Evolutionary conservation across 2,329 filamentous ascomycete species (phyloP).

Genomic region (Ophiostoma triangulosporum): DNA sequence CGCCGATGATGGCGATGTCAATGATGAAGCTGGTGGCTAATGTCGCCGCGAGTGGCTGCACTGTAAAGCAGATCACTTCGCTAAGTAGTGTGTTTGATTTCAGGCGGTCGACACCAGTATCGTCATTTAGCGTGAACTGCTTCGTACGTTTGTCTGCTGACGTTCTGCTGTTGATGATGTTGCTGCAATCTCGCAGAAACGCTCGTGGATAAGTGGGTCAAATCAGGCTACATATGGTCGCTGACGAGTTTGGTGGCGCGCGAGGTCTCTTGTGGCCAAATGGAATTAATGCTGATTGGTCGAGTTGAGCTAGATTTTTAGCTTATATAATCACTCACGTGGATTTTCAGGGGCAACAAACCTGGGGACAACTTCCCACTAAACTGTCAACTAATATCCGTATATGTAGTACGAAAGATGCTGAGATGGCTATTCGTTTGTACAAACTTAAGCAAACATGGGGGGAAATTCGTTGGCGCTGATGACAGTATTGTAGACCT

Average conservation of each 20-base stretch:
- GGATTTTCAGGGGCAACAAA: no score
- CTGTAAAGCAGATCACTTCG: no score
- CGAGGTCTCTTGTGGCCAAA: background rate
- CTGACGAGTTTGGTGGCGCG: background rate
- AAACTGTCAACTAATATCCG: no score
- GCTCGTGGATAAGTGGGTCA: background rate
- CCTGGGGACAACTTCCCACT: no score
- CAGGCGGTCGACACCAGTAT: background rate
- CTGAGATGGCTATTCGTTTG: background rate
- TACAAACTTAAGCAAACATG: background rate
- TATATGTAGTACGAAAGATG: no score
- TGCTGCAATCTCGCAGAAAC: background rate
- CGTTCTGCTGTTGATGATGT: background rate
- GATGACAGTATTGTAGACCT: slow-evolving; percentile 10
- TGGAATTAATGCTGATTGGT: background rate
- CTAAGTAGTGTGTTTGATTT: no score
- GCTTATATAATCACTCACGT: no score
- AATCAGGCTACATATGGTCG: background rate
- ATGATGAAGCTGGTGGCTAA: no score
- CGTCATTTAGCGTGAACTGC: no score
- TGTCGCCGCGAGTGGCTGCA: no score
- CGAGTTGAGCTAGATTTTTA: no score
- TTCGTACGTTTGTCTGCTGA: background rate
- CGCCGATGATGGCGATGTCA: background rate
- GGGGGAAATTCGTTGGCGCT: slow-evolving; percentile 11